phyloP scores from a whole-genome alignment of 2,329 filamentous ascomycete genomes.

The Calonectria pteridis region DNA sequence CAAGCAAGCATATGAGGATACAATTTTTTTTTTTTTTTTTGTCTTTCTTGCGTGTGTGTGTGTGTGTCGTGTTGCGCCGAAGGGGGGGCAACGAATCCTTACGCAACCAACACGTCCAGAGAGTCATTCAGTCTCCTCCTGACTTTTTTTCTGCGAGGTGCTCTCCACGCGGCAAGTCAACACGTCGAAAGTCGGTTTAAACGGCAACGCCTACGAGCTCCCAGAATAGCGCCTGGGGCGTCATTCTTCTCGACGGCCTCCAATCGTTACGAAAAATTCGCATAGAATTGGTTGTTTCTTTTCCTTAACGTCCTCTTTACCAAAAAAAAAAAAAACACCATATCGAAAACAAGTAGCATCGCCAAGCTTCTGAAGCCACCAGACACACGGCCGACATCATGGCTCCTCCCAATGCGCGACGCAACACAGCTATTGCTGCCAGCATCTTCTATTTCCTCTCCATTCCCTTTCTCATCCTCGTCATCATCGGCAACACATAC shows the following conservation, averaged over 20 bases:
- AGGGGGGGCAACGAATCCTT: slow-evolving; percentile 1
- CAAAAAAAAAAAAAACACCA: background rate
- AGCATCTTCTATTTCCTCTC: slow-evolving; percentile 79
- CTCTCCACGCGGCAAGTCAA: background rate
- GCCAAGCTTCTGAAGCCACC: background rate
- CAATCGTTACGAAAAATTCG: background rate
- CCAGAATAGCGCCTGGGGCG: slow-evolving; percentile 11
- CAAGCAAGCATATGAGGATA: background rate
- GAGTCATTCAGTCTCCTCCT: slow-evolving; percentile 3
- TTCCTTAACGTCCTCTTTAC: background rate
- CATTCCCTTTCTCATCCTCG: slow-evolving; percentile 83
- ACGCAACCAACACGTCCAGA: background rate
- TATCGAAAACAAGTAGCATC: background rate
- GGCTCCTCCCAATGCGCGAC: slow-evolving; percentile 53
- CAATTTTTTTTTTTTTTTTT: background rate
- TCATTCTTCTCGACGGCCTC: slow-evolving; percentile 2
- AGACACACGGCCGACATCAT: slow-evolving; percentile 25
- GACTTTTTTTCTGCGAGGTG: background rate
- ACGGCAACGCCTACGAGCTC: background rate
- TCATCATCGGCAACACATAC: slow-evolving; percentile 80
- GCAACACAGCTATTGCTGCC: slow-evolving; percentile 73
- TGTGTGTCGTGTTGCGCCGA: background rate
- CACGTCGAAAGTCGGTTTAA: background rate
- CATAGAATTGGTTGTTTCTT: background rate
- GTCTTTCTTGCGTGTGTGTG: background rate